phyloP scores from a whole-genome alignment of 78 protist genomes.

The Dictyostelium firmibasis region DNA sequence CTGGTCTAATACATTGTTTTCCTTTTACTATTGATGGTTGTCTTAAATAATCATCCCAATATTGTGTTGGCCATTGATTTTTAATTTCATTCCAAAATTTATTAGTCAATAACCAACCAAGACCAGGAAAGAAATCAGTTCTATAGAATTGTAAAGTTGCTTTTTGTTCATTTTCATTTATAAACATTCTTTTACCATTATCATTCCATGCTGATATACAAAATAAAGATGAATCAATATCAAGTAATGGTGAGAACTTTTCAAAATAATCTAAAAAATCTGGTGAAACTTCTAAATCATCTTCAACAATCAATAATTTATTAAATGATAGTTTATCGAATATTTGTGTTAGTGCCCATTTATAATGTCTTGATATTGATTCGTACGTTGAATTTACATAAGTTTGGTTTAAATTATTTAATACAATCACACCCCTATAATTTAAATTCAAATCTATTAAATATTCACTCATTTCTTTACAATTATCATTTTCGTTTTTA shows the following conservation, averaged over 20 bases:
- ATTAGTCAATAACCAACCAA: slow-evolving; percentile 93
- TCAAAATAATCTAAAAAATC: slow-evolving; percentile 91
- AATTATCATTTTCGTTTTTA: background rate
- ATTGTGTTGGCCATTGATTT: slow-evolving; percentile 86
- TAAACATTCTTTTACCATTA: slow-evolving; percentile 69
- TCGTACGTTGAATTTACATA: background rate
- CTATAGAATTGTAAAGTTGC: slow-evolving; percentile 65
- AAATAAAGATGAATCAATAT: slow-evolving; percentile 52
- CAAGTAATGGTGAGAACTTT: slow-evolving; percentile 77
- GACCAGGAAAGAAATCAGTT: slow-evolving; percentile 95
- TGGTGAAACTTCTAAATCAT: slow-evolving; percentile 89
- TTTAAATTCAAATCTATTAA: background rate
- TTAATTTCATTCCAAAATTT: slow-evolving; percentile 86
- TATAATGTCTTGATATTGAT: slow-evolving; percentile 49
- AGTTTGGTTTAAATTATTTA: background rate
- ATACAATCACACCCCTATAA: background rate
- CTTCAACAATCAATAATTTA: slow-evolving; percentile 41
- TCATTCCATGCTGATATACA: slow-evolving; percentile 95
- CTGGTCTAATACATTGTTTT: slow-evolving; percentile 90
- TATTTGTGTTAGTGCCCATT: slow-evolving; percentile 33
- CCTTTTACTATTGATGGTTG: slow-evolving; percentile 36
- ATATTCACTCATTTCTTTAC: background rate
- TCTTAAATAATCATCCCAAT: slow-evolving; percentile 97
- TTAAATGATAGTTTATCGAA: slow-evolving; percentile 28
- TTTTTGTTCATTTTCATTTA: background rate